Base-by-base conservation (phyloP, 2,329 filamentous ascomycete species). In the Ophidiomyces ophidiicola region DNA sequence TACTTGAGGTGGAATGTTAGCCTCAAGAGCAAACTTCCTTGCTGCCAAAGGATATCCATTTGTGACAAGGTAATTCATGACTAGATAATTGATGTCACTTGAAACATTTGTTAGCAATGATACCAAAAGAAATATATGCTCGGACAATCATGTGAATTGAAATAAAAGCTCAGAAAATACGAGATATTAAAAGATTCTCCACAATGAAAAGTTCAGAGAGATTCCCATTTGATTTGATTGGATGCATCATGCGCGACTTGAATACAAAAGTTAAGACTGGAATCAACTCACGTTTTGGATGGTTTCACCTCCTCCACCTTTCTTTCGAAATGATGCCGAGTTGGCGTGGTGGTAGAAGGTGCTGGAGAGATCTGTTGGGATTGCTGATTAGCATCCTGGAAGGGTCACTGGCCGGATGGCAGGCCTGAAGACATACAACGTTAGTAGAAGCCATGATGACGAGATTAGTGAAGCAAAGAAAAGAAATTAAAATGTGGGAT, bases 161-260 rank as follows among this genome's bases (percentile, higher is more conserved):
- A 38, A 58, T 44, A 47, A 47, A 49, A 52, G 51, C 55, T 81
- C 77, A 80, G 76, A 78, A 72, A 72, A 28, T 39, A 39, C 37
- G 37, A 39, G 66, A 76, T 77, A 82, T 80, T 76, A 82, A 78
- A 83, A 79, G 70, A 63, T 78, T 85, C 78, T 98, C 90, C 80
- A 83, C 90, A 98, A 73, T 64, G 52, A 50, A 61, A 66, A 76
- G 73, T 83, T 96, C 84, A 82, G 90, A 98, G 92, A 98, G 90
- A 98, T 98, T 98, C 90, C 90, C 90, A 98, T 74, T 94, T 92
- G 80, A 83, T 79, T 78, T 72, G 67, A 67, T 66, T 59, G 43
- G 45, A 72, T 69, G 57, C 74, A 83, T 92, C 87, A 93, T 93
- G 76, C 69, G 54, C 53, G 48, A 53, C 46, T 32, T 39, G 21